Evolutionary conservation across 345 rosid genomes (phyloP).

Genomic region (Anastatica hierochuntica): DNA sequence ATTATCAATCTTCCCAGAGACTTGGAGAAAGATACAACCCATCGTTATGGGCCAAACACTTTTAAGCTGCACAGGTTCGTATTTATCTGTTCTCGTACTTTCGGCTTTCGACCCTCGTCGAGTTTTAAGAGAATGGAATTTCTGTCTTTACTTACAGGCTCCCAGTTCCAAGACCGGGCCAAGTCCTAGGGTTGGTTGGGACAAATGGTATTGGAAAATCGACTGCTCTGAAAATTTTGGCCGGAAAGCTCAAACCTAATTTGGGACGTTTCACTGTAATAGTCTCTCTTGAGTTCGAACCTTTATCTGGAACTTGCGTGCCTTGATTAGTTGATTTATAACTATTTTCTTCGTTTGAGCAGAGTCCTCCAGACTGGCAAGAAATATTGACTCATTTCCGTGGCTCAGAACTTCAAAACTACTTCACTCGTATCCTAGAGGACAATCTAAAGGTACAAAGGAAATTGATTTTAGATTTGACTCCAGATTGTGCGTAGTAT

Average conservation of each 20-base stretch:
- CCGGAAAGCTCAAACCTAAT: slow-evolving; percentile 79
- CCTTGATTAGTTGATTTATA: slow-evolving; percentile 1
- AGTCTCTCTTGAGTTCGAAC: not conserved
- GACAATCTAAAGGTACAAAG: not conserved
- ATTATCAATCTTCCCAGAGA: slow-evolving; percentile 83
- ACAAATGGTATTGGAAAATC: slow-evolving; percentile 95
- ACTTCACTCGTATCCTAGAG: not conserved
- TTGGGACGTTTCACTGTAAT: slow-evolving; percentile 72
- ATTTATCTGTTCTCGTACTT: no score
- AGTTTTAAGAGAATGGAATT: not conserved
- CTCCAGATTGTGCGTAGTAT: slow-evolving; percentile 3
- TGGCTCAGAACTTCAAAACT: slow-evolving; percentile 1
- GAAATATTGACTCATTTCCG: not conserved
- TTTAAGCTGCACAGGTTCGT: slow-evolving; percentile 69
- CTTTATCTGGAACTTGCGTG: slow-evolving; percentile 1
- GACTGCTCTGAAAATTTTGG: slow-evolving; percentile 84
- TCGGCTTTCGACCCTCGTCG: not conserved
- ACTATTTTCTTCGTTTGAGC: slow-evolving; percentile 10
- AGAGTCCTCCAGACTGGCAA: slow-evolving; percentile 36
- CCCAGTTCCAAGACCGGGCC: slow-evolving; percentile 92
- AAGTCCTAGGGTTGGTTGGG: slow-evolving; percentile 95
- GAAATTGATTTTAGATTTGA: not conserved
- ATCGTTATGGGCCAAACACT: slow-evolving; percentile 70
- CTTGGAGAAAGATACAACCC: slow-evolving; percentile 77
- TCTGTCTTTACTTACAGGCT: slow-evolving; percentile 33